Evolutionary conservation across 2,329 filamentous ascomycete genomes (phyloP).

Genomic region (Fusarium domesticum): DNA sequence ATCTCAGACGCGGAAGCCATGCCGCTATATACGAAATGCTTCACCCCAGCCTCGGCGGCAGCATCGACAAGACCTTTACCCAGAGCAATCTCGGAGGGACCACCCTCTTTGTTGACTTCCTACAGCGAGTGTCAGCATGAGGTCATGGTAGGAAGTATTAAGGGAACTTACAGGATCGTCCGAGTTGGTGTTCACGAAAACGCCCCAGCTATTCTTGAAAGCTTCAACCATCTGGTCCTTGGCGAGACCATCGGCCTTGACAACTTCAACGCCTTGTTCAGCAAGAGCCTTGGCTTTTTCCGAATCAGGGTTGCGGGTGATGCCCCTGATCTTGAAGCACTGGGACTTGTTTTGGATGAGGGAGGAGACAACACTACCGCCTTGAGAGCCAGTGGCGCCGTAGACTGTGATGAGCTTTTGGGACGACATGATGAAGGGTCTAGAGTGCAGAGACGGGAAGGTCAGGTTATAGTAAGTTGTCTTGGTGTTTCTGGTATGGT

Average conservation of each 20-base stretch:
- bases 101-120: slow-evolving; percentile 25
- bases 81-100: slow-evolving; percentile 35
- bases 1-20: slow-evolving; percentile 32
- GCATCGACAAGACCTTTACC: slow-evolving; percentile 36
- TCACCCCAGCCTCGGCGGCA: slow-evolving; percentile 33
- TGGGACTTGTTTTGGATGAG: slow-evolving; percentile 31
- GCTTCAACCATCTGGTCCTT: slow-evolving; percentile 25
- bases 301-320: slow-evolving; percentile 30
- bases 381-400: slow-evolving; percentile 33
- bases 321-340: slow-evolving; percentile 28
- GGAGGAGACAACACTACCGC: slow-evolving; percentile 31
- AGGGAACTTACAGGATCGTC: slow-evolving; percentile 28
- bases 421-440: slow-evolving; percentile 21
- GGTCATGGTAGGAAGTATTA: not conserved
- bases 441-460: not conserved
- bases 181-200: slow-evolving; percentile 35
- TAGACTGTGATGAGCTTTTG: slow-evolving; percentile 32
- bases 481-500: not conserved
- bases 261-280: slow-evolving; percentile 29
- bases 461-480: not conserved
- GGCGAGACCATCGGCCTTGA: slow-evolving; percentile 30
- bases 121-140: slow-evolving; percentile 9
- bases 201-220: slow-evolving; percentile 33
- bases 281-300: slow-evolving; percentile 29
- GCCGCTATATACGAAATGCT: slow-evolving; percentile 38